A percentile compares a stretch with the other conserved stretches of the same genome.
Evolutionary conservation across 176 grass and related monocot genomes (phyloP).

Genomic region (Coix lacrymajobi): DNA sequence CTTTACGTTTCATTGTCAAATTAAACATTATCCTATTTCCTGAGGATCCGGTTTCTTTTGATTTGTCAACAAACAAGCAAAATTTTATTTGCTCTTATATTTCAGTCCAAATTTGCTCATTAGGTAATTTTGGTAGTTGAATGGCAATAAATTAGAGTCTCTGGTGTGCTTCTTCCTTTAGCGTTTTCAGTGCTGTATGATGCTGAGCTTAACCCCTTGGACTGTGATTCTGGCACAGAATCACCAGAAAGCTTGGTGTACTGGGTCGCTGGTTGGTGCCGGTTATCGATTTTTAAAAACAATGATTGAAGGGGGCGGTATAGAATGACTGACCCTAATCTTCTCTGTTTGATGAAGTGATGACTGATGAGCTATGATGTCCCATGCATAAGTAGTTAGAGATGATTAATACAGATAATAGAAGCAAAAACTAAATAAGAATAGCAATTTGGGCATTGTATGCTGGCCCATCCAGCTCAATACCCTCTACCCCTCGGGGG

Average conservation of each 20-base stretch:
- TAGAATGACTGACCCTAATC: neutral
- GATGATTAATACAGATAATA: neutral
- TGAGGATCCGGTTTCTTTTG: neutral
- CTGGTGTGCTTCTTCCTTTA: slow-evolving; percentile 19
- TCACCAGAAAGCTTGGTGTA: neutral
- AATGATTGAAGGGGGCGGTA: neutral
- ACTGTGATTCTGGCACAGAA: neutral
- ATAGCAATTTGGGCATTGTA: neutral
- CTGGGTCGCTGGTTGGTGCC: neutral
- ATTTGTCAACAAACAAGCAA: neutral
- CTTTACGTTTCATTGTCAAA: neutral
- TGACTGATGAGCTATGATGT: neutral
- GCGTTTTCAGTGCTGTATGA: slow-evolving; percentile 17
- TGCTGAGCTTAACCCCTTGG: neutral
- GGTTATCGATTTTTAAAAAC: neutral
- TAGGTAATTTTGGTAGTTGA: neutral
- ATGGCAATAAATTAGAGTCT: slow-evolving; percentile 45
- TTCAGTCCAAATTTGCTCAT: neutral
- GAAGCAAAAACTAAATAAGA: neutral
- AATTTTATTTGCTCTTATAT: neutral
- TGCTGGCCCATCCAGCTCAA: neutral
- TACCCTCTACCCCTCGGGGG: neutral
- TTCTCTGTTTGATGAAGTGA: neutral
- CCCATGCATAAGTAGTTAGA: neutral
- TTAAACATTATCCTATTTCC: neutral